A percentile compares a stretch with the other conserved stretches of the same genome.
These are phyloP conservation scores for Fusarium heterosporum DNA, from an alignment of 2,329 filamentous ascomycete genomes.

Conservation along the genomic window DNA sequence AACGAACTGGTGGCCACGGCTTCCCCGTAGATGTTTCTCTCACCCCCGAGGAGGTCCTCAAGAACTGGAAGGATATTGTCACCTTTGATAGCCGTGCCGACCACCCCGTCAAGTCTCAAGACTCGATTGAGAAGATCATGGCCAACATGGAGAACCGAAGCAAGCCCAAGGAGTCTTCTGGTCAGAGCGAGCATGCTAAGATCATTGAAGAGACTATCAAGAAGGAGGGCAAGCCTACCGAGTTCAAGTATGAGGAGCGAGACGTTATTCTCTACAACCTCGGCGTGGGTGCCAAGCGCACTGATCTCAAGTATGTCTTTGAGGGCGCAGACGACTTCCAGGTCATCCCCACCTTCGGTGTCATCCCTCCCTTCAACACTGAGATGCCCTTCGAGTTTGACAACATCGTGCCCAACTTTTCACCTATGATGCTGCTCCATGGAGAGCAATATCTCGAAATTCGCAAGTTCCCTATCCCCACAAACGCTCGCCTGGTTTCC, in stretches of 20 bases:
- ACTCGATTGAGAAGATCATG: constrained; percentile 80
- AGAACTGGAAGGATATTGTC: constrained; percentile 81
- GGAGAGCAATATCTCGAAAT: constrained; percentile 99
- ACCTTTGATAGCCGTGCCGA: constrained; percentile 91
- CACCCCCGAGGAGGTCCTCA: constrained; percentile 84
- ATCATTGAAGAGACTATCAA: constrained; percentile 82
- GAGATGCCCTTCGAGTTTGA: constrained; percentile 82
- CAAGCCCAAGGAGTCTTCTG: constrained; percentile 56
- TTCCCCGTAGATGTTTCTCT: constrained; percentile 89
- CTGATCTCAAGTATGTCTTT: constrained; percentile 87
- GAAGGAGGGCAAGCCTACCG: constrained; percentile 75
- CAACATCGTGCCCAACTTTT: constrained; percentile 94
- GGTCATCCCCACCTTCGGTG: constrained; percentile 92
- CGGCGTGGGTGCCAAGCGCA: constrained; percentile 90
- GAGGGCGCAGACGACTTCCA: constrained; percentile 95
- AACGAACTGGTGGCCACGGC: constrained; percentile 86
- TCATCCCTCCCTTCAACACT: constrained; percentile 92
- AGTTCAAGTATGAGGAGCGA: constrained; percentile 85
- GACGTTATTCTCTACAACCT: constrained; percentile 97
- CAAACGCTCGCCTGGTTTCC: constrained; percentile 79
- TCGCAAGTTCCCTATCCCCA: constrained; percentile 90
- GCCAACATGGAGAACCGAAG: constrained; percentile 86
- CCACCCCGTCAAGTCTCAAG: constrained; percentile 82
- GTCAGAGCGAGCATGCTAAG: constrained; percentile 74
- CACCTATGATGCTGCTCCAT: constrained; percentile 98